Conservation (phyloP, 2,329 filamentous ascomycete genomes). For the Chlorencoelia australis region DNA sequence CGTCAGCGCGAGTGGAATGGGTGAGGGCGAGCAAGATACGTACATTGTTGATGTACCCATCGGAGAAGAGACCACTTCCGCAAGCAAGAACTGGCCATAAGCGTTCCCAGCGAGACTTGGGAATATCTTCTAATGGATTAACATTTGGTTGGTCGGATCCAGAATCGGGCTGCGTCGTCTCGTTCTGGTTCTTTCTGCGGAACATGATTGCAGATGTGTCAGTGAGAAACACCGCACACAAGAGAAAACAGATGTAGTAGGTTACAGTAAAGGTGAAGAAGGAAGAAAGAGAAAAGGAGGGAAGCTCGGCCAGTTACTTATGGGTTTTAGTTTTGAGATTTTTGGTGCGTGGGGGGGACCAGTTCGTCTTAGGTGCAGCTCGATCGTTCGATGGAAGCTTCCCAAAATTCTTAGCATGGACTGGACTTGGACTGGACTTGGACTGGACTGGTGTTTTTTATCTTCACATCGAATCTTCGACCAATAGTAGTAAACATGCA, state of each 20-base stretch:
- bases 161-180: constrained; percentile 4
- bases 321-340: too few species aligned
- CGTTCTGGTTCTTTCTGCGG: constrained; percentile 7
- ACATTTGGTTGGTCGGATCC: constrained; percentile 4
- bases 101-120: constrained; percentile 20
- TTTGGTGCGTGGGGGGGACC: too few species aligned
- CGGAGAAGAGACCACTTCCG: constrained; percentile 81
- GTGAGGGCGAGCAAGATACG: constrained; percentile 11
- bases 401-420: too few species aligned
- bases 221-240: neutral
- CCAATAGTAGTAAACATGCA: too few species aligned
- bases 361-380: too few species aligned
- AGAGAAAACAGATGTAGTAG: neutral
- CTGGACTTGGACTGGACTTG: too few species aligned
- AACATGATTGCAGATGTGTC: constrained; percentile 7
- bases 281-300: neutral
- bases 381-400: too few species aligned
- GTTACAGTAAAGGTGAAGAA: neutral
- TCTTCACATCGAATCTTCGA: too few species aligned
- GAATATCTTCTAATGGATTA: constrained; percentile 13
- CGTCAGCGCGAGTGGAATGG: neutral
- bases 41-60: constrained; percentile 86
- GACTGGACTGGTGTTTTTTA: too few species aligned
- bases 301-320: neutral
- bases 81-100: constrained; percentile 65